These are phyloP conservation scores for Graphilbum ipis-grandicollis DNA, from an alignment of 2,329 filamentous ascomycete species.

Conservation along the genomic window DNA sequence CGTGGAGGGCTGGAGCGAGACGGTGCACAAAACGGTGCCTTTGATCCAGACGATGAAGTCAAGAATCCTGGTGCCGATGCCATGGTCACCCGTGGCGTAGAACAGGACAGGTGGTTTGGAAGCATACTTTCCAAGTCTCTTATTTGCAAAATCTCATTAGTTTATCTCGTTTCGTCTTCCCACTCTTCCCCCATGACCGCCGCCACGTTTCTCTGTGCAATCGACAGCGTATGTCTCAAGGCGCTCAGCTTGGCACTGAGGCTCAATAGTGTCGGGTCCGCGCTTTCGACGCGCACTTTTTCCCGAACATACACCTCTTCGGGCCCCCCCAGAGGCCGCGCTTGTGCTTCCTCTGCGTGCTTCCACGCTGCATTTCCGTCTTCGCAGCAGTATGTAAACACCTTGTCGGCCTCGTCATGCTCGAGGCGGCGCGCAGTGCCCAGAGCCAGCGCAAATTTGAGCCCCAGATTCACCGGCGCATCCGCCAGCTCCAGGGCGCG, in stretches of 20 bases:
- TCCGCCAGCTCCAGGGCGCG: slow-evolving; percentile 52
- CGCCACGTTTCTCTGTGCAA: slow-evolving; percentile 54
- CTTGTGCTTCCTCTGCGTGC: too few relatives aligned
- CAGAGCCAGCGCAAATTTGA: slow-evolving; percentile 53
- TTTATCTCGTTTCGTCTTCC: slow-evolving; percentile 16
- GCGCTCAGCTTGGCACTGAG: slow-evolving; percentile 70
- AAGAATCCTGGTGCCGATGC: slow-evolving; percentile 80
- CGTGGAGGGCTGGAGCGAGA: slow-evolving; percentile 89
- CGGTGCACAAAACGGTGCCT: slow-evolving; percentile 95
- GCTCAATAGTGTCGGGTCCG: slow-evolving; percentile 73
- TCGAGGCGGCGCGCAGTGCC: slow-evolving; percentile 45
- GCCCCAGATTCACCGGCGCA: slow-evolving; percentile 42
- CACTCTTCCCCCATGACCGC: slow-evolving; percentile 55
- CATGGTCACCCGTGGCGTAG: slow-evolving; percentile 74
- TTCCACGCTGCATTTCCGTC: slow-evolving; percentile 7
- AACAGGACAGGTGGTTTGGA: too few relatives aligned
- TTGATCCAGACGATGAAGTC: slow-evolving; percentile 96
- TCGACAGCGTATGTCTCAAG: slow-evolving; percentile 52
- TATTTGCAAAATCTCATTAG: too few relatives aligned
- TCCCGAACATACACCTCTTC: slow-evolving; percentile 72
- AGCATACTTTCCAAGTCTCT: too few relatives aligned
- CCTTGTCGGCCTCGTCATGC: slow-evolving; percentile 64
- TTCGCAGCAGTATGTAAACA: slow-evolving; percentile 44
- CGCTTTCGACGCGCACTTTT: slow-evolving; percentile 76
- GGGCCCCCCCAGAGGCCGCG: slow-evolving; percentile 24